Percentiles rank a stretch among this genome's conserved stretches.
phyloP scores from a whole-genome alignment of 805 yeast genomes.

The Cyberlindnera xylosilytica region DNA sequence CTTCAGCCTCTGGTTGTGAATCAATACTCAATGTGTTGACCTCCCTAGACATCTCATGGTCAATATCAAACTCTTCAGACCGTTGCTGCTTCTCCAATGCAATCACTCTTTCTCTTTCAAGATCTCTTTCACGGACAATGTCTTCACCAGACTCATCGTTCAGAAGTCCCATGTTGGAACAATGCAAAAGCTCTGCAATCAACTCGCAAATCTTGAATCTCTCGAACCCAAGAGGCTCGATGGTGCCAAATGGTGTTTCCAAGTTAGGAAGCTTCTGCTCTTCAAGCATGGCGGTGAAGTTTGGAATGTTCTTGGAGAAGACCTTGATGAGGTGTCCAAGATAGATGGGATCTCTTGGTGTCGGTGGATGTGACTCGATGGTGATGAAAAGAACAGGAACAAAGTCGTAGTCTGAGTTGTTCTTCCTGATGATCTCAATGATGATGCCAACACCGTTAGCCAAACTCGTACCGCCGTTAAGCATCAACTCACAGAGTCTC shows the following conservation, averaged over 20 bases:
- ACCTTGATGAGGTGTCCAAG: slow-evolving; percentile 79
- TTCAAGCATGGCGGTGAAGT: slow-evolving; percentile 60
- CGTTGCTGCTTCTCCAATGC: slow-evolving; percentile 29
- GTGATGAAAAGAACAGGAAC: slow-evolving; percentile 83
- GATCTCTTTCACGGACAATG: slow-evolving; percentile 66
- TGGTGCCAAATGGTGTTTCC: slow-evolving; percentile 62
- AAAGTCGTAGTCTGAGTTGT: slow-evolving; percentile 91
- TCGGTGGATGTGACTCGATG: slow-evolving; percentile 87
- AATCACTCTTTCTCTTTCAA: slow-evolving; percentile 53
- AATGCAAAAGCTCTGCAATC: slow-evolving; percentile 90
- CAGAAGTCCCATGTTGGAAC: slow-evolving; percentile 93
- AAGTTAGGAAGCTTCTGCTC: slow-evolving; percentile 36
- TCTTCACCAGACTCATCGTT: slow-evolving; percentile 74
- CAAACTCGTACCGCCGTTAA: slow-evolving; percentile 79
- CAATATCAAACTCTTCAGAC: slow-evolving; percentile 32
- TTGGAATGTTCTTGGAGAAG: slow-evolving; percentile 71
- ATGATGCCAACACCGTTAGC: slow-evolving; percentile 94
- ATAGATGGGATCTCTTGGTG: slow-evolving; percentile 88
- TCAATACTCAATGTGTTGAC: slow-evolving; percentile 22
- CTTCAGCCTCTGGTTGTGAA: slow-evolving; percentile 8
- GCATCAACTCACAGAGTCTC: slow-evolving; percentile 71
- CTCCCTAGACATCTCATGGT: slow-evolving; percentile 32
- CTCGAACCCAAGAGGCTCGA: slow-evolving; percentile 84
- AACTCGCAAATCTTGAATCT: slow-evolving; percentile 87
- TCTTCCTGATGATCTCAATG: slow-evolving; percentile 91